Conservation (phyloP, 495 filamentous ascomycete genomes). For the Penicillium egyptiacum region DNA sequence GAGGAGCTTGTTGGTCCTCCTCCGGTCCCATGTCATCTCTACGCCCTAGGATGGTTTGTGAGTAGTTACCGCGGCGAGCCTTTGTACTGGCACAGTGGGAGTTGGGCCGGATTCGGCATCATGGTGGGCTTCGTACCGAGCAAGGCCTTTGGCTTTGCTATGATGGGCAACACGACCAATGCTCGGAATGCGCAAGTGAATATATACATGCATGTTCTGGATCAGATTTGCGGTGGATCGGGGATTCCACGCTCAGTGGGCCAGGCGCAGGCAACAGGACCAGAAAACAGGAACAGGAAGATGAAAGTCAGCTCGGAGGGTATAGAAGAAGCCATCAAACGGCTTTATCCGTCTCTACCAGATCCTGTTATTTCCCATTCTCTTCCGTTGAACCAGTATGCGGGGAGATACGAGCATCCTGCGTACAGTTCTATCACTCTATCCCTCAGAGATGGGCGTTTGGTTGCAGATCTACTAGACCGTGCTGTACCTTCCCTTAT, state of each 20-base stretch:
- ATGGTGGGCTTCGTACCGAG: slow-evolving; percentile 11
- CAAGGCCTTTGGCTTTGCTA: slow-evolving; percentile 4
- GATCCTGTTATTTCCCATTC: slow-evolving; percentile 6
- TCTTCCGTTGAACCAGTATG: slow-evolving; percentile 9
- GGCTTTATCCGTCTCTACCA: slow-evolving; percentile 17
- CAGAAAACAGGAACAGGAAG: neutral
- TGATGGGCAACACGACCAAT: slow-evolving; percentile 13
- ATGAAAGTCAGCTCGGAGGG: neutral
- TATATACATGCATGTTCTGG: slow-evolving; percentile 1
- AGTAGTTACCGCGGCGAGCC: slow-evolving; percentile 16
- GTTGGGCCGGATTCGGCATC: slow-evolving; percentile 11
- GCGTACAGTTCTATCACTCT: slow-evolving; percentile 10
- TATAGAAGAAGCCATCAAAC: slow-evolving; percentile 7
- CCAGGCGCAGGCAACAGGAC: neutral
- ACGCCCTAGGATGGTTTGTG: slow-evolving; percentile 21
- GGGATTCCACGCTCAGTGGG: neutral
- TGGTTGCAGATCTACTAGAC: slow-evolving; percentile 3
- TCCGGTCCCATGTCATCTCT: slow-evolving; percentile 5
- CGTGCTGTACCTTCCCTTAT: slow-evolving; percentile 1
- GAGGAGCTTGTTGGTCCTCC: neutral
- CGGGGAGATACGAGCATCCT: slow-evolving; percentile 14
- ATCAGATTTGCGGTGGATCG: neutral
- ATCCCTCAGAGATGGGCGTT: neutral
- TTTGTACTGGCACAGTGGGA: slow-evolving; percentile 17
- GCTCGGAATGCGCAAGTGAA: slow-evolving; percentile 2